Percentiles rank a stretch among this genome's conserved stretches.
These are phyloP conservation scores for Leishmania mexicana DNA, from an alignment of 208 protist species.

Conservation along the genomic window DNA sequence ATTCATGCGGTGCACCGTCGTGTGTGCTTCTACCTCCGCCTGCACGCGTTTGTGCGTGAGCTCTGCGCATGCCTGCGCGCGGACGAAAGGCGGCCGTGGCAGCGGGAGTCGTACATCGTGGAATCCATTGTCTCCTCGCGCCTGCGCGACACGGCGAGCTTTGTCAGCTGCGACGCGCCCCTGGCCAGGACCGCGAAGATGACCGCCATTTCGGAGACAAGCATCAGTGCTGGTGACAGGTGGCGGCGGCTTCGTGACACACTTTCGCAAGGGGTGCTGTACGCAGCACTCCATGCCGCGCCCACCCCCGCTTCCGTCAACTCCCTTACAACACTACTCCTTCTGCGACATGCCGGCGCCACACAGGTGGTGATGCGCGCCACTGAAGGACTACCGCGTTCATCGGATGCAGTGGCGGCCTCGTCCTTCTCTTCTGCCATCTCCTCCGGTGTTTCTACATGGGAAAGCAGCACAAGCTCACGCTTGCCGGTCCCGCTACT, in stretches of 20 bases:
- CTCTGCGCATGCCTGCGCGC: neutral
- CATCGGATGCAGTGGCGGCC: neutral
- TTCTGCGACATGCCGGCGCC: neutral
- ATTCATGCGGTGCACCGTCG: neutral
- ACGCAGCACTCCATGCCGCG: neutral
- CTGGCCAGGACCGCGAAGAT: neutral
- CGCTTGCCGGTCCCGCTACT: constrained; percentile 3
- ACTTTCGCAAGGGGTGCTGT: neutral
- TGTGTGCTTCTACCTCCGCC: constrained; percentile 21
- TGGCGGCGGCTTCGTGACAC: neutral
- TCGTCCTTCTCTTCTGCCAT: neutral
- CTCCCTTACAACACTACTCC: neutral
- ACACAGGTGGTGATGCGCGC: neutral
- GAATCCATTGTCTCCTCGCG: constrained; percentile 16
- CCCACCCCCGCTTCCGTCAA: neutral
- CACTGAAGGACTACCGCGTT: neutral
- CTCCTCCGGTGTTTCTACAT: neutral
- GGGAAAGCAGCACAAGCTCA: too few species aligned
- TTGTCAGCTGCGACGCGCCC: neutral
- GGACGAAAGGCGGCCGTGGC: neutral
- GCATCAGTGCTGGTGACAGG: neutral
- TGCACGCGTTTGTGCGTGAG: constrained; percentile 15
- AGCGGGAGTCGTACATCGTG: constrained; percentile 5
- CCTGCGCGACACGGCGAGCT: neutral
- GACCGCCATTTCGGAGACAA: neutral